Evolutionary conservation across 108 stramenopile species (phyloP).

Genomic region (Skeletonema tropicum): DNA sequence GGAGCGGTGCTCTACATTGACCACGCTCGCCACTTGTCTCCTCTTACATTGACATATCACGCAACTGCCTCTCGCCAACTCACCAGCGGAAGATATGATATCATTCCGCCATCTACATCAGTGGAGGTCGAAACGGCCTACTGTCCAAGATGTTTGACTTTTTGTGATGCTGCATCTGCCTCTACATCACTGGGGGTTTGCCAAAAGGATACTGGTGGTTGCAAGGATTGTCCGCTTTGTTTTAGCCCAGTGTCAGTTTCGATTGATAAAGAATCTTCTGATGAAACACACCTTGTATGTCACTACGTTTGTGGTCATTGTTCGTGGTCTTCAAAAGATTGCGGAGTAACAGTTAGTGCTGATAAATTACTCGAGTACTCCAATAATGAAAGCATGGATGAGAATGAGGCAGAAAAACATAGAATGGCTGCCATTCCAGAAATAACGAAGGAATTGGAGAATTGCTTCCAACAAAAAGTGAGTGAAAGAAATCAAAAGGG

Average conservation of each 20-base stretch:
- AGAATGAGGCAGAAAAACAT: constrained; percentile 27
- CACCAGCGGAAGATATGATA: constrained; percentile 64
- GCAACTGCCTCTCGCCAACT: constrained; percentile 85
- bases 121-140: constrained; percentile 55
- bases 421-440: constrained; percentile 28
- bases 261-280: constrained; percentile 22
- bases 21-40: constrained; percentile 75
- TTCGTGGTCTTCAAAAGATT: constrained; percentile 43
- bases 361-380: constrained; percentile 36
- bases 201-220: constrained; percentile 26
- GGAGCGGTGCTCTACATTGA: constrained; percentile 77
- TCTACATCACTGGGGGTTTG: constrained; percentile 38
- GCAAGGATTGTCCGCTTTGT: constrained; percentile 75
- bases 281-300: constrained; percentile 30
- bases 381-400: constrained; percentile 18
- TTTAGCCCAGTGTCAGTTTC: constrained; percentile 47
- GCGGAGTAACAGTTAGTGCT: constrained; percentile 39
- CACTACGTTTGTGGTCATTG: constrained; percentile 50
- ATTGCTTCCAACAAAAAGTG: constrained; percentile 29
- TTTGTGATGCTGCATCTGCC: constrained; percentile 70
- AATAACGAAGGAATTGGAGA: constrained; percentile 34
- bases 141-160: constrained; percentile 80
- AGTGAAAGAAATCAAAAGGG: constrained; percentile 28
- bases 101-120: constrained; percentile 53
- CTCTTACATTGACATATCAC: constrained; percentile 71